Evolutionary conservation across 2,329 filamentous ascomycete genomes (phyloP).

Genomic region (Fusarium irregulare): DNA sequence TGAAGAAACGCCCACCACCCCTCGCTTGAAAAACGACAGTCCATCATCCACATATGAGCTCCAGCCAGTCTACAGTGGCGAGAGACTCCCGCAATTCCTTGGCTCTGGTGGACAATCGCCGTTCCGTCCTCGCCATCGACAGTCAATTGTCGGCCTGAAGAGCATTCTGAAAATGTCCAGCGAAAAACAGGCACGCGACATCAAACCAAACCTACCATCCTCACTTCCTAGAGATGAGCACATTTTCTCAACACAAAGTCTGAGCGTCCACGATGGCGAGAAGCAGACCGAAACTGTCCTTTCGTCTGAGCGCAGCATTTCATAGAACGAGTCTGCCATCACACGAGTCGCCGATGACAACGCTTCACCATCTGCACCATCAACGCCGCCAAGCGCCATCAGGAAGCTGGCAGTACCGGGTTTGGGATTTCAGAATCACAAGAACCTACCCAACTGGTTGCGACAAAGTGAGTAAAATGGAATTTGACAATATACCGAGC

Average conservation of each 20-base stretch:
- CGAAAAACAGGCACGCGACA: not conserved
- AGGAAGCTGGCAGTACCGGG: conserved; percentile 8
- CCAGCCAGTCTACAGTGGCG: conserved; percentile 36
- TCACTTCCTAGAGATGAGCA: conserved; percentile 11
- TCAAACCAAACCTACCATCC: not conserved
- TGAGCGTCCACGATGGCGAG: conserved; percentile 30
- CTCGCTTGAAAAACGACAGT: not conserved
- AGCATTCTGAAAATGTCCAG: conserved; percentile 36
- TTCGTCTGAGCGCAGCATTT: conserved; percentile 11
- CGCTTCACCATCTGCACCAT: not conserved
- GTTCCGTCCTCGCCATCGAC: conserved; percentile 38
- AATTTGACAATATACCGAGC: not conserved
- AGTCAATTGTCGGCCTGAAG: conserved; percentile 31
- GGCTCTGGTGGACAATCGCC: conserved; percentile 8
- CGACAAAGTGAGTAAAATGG: conserved; percentile 27
- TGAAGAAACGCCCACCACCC: not conserved
- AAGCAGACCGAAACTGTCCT: conserved; percentile 22
- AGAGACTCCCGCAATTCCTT: conserved; percentile 3
- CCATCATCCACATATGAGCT: conserved; percentile 18
- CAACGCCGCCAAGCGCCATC: not conserved
- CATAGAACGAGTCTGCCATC: conserved; percentile 9
- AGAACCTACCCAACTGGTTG: conserved; percentile 18
- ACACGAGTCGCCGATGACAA: not conserved
- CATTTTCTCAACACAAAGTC: conserved; percentile 24
- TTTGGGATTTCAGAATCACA: conserved; percentile 6